Evolutionary conservation across 441 rosid genomes (phyloP), one percentile per base, ranked within the genome.

Genomic region (Melastoma candidum): DNA sequence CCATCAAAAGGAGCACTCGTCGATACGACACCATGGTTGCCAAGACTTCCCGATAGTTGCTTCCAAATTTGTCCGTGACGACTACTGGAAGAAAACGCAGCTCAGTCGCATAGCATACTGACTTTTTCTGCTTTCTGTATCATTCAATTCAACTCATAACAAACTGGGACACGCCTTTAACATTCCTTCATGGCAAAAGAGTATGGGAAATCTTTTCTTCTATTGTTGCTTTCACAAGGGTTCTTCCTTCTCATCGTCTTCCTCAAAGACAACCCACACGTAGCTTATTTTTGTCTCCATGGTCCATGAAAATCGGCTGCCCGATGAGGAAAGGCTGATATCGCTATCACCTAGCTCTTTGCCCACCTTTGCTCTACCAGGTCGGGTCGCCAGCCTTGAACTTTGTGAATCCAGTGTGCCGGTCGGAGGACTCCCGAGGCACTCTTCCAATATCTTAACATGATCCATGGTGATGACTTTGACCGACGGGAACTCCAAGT

Each of bases 231-330:
- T 32, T 32, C 41, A 32, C 8, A 32, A 32, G 41, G 7, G 41
- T 32, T 32, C 8, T 32, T 32, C 41, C 8, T 52, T 44, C 11
- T 4, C 43, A 14, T 12, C 12, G 10, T 76, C 1, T 17, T 17
- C 77, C 56, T 86, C 86, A 47, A 83, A 85, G 61, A 71, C 72
- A 51, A 86, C 90, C 90, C 95, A 83, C 1, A 81, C 77, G 78
- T 70, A 79, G 67, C 83, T 86, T 70, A 86, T 77, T 68, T 70
- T 86, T 22, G 95, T 86, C 74, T 83, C 86, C 50, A 77, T 48
- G 11, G 69, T 71, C 54, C 79, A 79, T 1, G 84, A 76, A 64
- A 80, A 76, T 47, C 51, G 70, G 44, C 66, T 63, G 1, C 59
- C 47, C 49, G 13, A 52, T 52, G 56, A 36, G 14, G 36, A 52